Evolutionary conservation across 805 yeast genomes (phyloP).

Genomic region (Brettanomyces naardenensis): DNA sequence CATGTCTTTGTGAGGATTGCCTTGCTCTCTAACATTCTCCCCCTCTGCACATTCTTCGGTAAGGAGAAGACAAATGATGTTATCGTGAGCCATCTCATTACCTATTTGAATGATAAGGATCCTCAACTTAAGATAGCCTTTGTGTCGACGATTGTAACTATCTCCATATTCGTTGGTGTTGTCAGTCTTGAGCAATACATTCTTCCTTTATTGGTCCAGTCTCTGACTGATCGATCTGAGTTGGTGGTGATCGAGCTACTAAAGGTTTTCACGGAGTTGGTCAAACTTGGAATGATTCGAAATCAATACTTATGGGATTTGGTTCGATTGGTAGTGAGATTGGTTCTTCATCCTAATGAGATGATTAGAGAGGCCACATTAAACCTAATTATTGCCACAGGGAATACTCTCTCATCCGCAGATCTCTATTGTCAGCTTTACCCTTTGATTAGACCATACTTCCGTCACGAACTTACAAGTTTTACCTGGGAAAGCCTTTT

Average conservation of each 20-base stretch:
- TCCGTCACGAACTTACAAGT: constrained; percentile 68
- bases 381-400: constrained; percentile 51
- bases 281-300: constrained; percentile 48
- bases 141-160: constrained; percentile 59
- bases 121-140: constrained; percentile 61
- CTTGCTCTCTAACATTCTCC: constrained; percentile 61
- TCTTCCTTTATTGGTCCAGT: constrained; percentile 76
- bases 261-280: constrained; percentile 46
- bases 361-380: constrained; percentile 72
- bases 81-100: constrained; percentile 81
- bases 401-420: constrained; percentile 58
- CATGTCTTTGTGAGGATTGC: constrained; percentile 61
- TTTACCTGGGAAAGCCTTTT: constrained; percentile 60
- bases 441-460: constrained; percentile 70
- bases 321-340: constrained; percentile 39
- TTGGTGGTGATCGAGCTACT: constrained; percentile 67
- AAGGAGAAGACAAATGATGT: constrained; percentile 83
- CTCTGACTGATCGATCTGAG: constrained; percentile 78
- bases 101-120: constrained; percentile 79
- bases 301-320: constrained; percentile 48
- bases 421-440: constrained; percentile 78
- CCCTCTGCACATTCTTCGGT: constrained; percentile 76
- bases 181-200: constrained; percentile 81
- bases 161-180: constrained; percentile 77
- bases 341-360: constrained; percentile 78